A percentile compares a stretch with the other conserved stretches of the same genome.
phyloP scores from a whole-genome alignment of 495 filamentous ascomycete genomes.

The Penicillium herquei region DNA sequence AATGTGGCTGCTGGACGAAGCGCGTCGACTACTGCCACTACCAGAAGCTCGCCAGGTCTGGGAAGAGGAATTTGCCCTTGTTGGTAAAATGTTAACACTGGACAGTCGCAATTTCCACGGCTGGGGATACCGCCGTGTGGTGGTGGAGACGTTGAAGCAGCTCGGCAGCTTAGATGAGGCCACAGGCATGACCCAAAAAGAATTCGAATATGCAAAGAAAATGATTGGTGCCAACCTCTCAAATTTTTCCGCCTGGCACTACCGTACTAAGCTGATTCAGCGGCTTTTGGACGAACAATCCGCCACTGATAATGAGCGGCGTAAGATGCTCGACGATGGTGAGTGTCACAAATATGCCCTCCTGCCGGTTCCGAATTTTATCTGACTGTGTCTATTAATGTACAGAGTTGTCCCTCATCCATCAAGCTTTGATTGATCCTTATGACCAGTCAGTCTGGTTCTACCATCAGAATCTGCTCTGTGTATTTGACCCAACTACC shows the following conservation, averaged over 20 bases:
- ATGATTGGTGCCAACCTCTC: constrained; percentile 82
- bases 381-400: neutral
- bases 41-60: constrained; percentile 62
- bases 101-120: constrained; percentile 96
- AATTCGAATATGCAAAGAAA: constrained; percentile 85
- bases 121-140: constrained; percentile 84
- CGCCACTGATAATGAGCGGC: constrained; percentile 60
- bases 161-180: constrained; percentile 40
- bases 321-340: constrained; percentile 72
- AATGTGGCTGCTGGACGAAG: constrained; percentile 77
- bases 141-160: constrained; percentile 68
- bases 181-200: constrained; percentile 65
- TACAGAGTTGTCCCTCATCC: constrained; percentile 70
- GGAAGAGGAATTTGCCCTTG: constrained; percentile 77
- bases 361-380: neutral
- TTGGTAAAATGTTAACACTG: constrained; percentile 77
- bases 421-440: constrained; percentile 78
- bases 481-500: constrained; percentile 52
- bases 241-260: constrained; percentile 98
- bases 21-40: constrained; percentile 57
- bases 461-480: constrained; percentile 85
- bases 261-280: constrained; percentile 78
- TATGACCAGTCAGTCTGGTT: constrained; percentile 95
- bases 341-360: constrained; percentile 10
- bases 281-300: constrained; percentile 65